Base-by-base conservation (phyloP, 1,284 basidiomycete species). In the Sutorius eximius region DNA sequence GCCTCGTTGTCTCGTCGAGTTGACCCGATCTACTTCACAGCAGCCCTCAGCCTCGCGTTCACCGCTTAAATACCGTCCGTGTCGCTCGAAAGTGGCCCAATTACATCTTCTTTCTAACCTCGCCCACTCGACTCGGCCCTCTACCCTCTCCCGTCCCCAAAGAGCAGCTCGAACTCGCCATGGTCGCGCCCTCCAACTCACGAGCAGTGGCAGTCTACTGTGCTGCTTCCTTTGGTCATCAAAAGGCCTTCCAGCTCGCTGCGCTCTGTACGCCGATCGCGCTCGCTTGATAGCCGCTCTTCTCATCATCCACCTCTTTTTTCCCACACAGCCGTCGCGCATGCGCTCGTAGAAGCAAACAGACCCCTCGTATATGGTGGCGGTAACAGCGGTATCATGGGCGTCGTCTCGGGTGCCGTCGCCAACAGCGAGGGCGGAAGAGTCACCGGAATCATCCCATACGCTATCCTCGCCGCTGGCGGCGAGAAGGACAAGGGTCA, bases 311-410 rank as follows among this genome's bases (percentile, higher is more conserved):
- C 15, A 12, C 36, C 41, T 20, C 53, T 30, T n/a, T 55, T 36
- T n/a, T n/a, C 34, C 27, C 34, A 2, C 54, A 34, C 69, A 86
- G 88, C 90, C 27, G 69, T 97, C 13, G 95, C 91, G 38, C 71
- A 74, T 47, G 88, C 92, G 0, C 75, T 96, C 24, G 92, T 86
- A 2, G 72, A 71, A 27, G 73, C 80, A n/a, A 75, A 79, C 5
- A 78, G 86, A 13, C 81, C 85, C 4, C 77, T 97, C 27, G 82
- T 97, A 2, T 97, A 97, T 68, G 94, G 94, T 5, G 95, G 94
- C 16, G 94, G 93, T 0, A 79, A 80, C 12, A 78, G 80, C 32
- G 94, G 94, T 0, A 79, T 95, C 60, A 97, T 97, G 94, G 94
- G 94, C 47, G 75, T 85, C 41, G 86, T 94, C 9, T 92, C 93